Percentiles rank a stretch among this genome's conserved stretches.
Evolutionary conservation across 2,329 filamentous ascomycete genomes (phyloP).

Genomic region (Biscogniauxia marginata): DNA sequence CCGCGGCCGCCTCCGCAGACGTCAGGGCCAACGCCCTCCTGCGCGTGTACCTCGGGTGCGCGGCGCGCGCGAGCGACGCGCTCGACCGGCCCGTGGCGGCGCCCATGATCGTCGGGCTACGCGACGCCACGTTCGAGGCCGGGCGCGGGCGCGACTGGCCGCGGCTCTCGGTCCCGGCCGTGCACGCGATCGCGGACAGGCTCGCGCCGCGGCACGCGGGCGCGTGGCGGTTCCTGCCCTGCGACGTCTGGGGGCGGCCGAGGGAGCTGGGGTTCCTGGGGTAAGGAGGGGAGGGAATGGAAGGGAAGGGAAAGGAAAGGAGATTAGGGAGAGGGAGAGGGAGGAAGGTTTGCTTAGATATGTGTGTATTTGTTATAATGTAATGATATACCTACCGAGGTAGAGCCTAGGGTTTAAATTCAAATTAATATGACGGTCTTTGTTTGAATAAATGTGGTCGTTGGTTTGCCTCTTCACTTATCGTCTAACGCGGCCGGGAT

Average conservation of each 20-base stretch:
- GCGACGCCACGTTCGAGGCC: slow-evolving; percentile 21
- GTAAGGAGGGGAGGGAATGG: background rate
- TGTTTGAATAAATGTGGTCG: too few species aligned
- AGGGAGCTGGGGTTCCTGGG: slow-evolving; percentile 30
- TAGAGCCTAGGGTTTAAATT: too few species aligned
- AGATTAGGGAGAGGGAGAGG: background rate
- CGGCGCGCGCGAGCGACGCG: slow-evolving; percentile 10
- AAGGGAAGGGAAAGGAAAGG: background rate
- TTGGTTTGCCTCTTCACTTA: too few species aligned
- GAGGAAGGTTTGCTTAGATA: background rate
- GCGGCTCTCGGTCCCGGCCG: slow-evolving; percentile 28
- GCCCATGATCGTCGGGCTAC: slow-evolving; percentile 29
- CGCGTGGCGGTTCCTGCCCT: slow-evolving; percentile 35
- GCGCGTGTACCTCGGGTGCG: slow-evolving; percentile 17
- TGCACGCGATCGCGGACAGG: slow-evolving; percentile 31
- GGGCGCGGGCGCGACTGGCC: slow-evolving; percentile 21
- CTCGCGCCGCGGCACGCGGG: slow-evolving; percentile 26
- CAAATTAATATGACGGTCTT: too few species aligned
- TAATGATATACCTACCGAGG: too few species aligned
- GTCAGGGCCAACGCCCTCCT: slow-evolving; percentile 16
- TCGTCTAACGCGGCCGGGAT: too few species aligned
- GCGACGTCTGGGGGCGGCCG: slow-evolving; percentile 32
- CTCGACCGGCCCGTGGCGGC: slow-evolving; percentile 24
- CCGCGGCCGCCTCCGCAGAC: too few species aligned
- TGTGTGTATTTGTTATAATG: too few species aligned